Evolutionary conservation across 1,139 yeast genomes (phyloP), one percentile per base, ranked within the genome.

Genomic region (Blastobotrys indianensis): DNA sequence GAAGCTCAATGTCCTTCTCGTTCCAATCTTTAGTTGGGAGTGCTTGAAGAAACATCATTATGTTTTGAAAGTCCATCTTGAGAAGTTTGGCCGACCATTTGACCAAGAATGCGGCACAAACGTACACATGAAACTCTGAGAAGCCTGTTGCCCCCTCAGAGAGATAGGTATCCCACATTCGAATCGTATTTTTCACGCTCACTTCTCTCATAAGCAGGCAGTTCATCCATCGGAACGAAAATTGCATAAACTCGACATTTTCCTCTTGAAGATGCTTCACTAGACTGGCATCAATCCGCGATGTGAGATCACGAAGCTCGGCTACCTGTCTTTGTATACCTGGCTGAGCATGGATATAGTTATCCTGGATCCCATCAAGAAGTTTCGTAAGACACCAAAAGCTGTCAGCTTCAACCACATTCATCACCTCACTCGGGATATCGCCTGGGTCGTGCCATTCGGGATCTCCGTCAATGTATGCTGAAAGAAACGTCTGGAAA

Each of bases 91-190:
- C 77, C 49, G 94, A 79, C 80, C 95, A 92, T 60, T 86, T 84
- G 48, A 90, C 84, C 57, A 92, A 69, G 60, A 92, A 92, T 10
- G 98, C 97, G n/a, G 97, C 97, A 68, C 99, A 92, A 3, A 92
- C 98, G 62, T 92, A 92, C 7, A 92, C 88, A 63, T 92, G 99
- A 66, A 94, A 92, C 57, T 83, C 87, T 53, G 87, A 86, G 61
- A 92, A 85, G 3, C 97, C 97, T 32, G 84, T 75, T 0, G 92
- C 82, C 4, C 85, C 85, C 62, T 92, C 97, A 43, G 95, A 81
- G 45, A 92, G 68, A 63, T 92, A 92, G 0, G 99, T 90, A 62
- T 92, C 99, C 98, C 98, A 92, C 95, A 92, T 92, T 46, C 99
- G 73, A 28, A 88, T 80, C 7, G 92, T 85, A 50, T 87, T 75